Evolutionary conservation across 1,284 basidiomycete genomes (phyloP).

Genomic region (Puccinia polysora): DNA sequence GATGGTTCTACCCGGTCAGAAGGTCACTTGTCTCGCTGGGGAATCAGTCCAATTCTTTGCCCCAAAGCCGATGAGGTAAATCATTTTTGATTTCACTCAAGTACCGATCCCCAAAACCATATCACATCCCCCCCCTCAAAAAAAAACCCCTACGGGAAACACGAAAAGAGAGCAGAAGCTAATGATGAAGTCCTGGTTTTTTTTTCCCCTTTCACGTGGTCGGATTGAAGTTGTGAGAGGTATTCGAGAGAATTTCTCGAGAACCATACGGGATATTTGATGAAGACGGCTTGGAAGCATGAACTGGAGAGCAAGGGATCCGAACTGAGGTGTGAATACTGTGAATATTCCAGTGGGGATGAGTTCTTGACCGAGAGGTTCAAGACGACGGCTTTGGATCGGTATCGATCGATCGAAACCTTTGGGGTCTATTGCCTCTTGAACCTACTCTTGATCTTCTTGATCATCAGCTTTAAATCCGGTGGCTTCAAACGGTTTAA

Average conservation of each 20-base stretch:
- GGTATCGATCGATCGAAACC: background rate
- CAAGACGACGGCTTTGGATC: conserved; percentile 7
- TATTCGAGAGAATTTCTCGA: conserved; percentile 34
- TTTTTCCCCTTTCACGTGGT: background rate
- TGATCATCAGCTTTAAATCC: background rate
- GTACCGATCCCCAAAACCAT: too few relatives aligned
- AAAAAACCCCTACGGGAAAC: too few relatives aligned
- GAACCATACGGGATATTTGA: conserved; percentile 15
- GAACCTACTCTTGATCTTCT: conserved; percentile 19
- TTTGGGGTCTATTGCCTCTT: conserved; percentile 21
- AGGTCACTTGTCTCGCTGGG: conserved; percentile 9
- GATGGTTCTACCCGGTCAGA: conserved; percentile 45
- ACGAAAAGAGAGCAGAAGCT: background rate
- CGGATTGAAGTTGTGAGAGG: conserved; percentile 19
- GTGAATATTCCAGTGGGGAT: conserved; percentile 30
- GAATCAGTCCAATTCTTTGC: conserved; percentile 25
- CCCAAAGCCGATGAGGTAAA: conserved; percentile 26
- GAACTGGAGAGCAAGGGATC: background rate
- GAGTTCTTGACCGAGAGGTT: conserved; percentile 30
- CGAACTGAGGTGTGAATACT: conserved; percentile 16
- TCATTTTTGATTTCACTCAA: background rate
- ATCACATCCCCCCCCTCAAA: too few relatives aligned
- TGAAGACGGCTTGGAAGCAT: background rate
- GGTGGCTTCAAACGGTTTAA: conserved; percentile 12
- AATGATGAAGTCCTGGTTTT: background rate